phyloP scores from a whole-genome alignment of 805 yeast species.

The Scheffersomyces amazonensis region DNA sequence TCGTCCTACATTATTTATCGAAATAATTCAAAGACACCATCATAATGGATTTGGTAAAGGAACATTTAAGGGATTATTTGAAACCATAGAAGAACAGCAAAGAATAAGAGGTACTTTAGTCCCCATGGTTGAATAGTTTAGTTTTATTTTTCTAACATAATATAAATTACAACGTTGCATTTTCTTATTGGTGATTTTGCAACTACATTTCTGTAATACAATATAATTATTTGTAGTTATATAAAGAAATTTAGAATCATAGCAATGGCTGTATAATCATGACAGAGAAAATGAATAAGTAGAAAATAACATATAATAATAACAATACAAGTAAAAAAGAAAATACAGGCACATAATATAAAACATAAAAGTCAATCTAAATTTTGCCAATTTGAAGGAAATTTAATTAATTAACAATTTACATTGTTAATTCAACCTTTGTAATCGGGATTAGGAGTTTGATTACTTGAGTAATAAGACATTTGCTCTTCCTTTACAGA shows the following conservation, averaged over 20 bases:
- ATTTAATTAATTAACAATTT: too few species aligned
- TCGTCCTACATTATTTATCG: constrained; percentile 80
- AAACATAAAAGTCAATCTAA: too few species aligned
- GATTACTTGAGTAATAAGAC: neutral
- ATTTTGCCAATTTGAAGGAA: too few species aligned
- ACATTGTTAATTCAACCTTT: neutral
- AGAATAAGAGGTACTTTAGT: constrained; percentile 60
- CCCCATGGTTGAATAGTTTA: constrained; percentile 1
- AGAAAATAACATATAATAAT: neutral
- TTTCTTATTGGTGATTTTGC: too few species aligned
- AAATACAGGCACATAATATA: too few species aligned
- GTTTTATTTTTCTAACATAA: neutral
- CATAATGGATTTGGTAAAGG: constrained; percentile 90
- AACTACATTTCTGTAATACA: too few species aligned
- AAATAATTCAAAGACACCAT: constrained; percentile 74
- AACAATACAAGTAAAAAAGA: neutral
- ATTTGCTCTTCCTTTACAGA: neutral
- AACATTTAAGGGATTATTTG: constrained; percentile 78
- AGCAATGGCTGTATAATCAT: too few species aligned
- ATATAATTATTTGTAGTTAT: too few species aligned
- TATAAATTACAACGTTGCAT: too few species aligned
- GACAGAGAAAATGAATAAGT: neutral
- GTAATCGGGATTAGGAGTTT: neutral
- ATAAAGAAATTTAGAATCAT: too few species aligned
- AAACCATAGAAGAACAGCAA: constrained; percentile 79